Conservation (phyloP, 176 grass and related monocot species). For the Secale cereale region DNA sequence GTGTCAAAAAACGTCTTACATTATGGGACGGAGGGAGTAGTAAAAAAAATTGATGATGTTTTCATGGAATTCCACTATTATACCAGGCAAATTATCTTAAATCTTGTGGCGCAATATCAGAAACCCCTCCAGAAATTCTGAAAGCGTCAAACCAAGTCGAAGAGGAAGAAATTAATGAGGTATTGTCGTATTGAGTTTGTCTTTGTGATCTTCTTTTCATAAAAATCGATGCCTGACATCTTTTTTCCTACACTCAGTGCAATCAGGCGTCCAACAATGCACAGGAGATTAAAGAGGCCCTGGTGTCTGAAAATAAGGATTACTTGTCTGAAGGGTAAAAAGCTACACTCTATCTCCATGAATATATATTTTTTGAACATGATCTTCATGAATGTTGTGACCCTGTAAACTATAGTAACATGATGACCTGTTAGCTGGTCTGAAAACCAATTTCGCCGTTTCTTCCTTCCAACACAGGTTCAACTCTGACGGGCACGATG, state of each 20-base stretch:
- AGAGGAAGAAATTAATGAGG: conserved; percentile 27
- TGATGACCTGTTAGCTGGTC: background rate
- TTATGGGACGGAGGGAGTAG: too few relatives aligned
- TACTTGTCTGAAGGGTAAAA: conserved; percentile 33
- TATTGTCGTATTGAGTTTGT: background rate
- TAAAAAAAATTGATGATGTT: background rate
- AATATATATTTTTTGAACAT: too few relatives aligned
- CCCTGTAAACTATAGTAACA: background rate
- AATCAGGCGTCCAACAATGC: background rate
- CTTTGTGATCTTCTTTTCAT: conserved; percentile 21
- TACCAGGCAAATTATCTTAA: conserved; percentile 70
- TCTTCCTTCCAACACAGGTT: conserved; percentile 17
- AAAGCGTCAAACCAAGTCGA: background rate
- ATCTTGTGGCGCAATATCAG: conserved; percentile 52
- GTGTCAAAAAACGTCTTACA: too few relatives aligned
- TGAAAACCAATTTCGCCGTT: background rate
- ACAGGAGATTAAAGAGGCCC: background rate
- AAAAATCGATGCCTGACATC: conserved; percentile 5
- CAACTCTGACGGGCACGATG: conserved; percentile 12
- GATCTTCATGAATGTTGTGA: background rate
- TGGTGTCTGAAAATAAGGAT: conserved; percentile 11
- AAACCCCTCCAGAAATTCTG: conserved; percentile 54
- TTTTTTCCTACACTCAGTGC: conserved; percentile 13
- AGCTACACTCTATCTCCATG: background rate
- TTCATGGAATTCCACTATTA: conserved; percentile 8